Conservation (phyloP, 2,329 filamentous ascomycete species). For the Teratosphaeria pseudoeucalypti region DNA sequence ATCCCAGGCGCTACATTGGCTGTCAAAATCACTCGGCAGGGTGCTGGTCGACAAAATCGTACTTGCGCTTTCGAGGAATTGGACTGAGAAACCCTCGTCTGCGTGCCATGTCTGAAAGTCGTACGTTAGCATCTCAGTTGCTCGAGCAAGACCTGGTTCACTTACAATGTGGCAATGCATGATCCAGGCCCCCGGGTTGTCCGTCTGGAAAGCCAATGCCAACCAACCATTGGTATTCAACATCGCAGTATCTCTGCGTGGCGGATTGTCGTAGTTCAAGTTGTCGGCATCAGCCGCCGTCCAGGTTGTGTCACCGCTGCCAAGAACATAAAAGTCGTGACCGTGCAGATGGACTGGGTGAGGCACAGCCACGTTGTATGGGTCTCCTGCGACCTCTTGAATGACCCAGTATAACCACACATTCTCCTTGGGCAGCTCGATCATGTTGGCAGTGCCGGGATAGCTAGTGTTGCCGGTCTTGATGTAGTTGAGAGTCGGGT, state of each 20-base stretch:
- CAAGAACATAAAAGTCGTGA: slow-evolving; percentile 21
- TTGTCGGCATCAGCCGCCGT: slow-evolving; percentile 9
- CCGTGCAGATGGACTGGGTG: slow-evolving; percentile 26
- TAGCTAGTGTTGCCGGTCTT: slow-evolving; percentile 27
- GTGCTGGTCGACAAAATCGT: slow-evolving; percentile 16
- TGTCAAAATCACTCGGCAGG: slow-evolving; percentile 15
- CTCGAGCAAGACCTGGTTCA: not conserved
- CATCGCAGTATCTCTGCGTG: slow-evolving; percentile 31
- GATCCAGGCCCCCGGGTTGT: slow-evolving; percentile 35
- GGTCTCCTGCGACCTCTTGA: slow-evolving; percentile 18
- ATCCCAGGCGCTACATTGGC: slow-evolving; percentile 22
- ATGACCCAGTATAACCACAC: slow-evolving; percentile 28
- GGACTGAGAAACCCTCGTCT: slow-evolving; percentile 23
- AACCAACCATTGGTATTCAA: slow-evolving; percentile 29
- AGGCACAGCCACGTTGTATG: slow-evolving; percentile 20
- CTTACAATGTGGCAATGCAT: slow-evolving; percentile 32
- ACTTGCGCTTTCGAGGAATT: slow-evolving; percentile 22
- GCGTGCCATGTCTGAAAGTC: slow-evolving; percentile 20
- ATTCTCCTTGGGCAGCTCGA: slow-evolving; percentile 16
- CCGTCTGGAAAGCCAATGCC: slow-evolving; percentile 31
- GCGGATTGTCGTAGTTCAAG: slow-evolving; percentile 28
- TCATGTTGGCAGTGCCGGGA: slow-evolving; percentile 29
- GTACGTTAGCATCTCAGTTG: not conserved
- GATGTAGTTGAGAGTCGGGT: slow-evolving; percentile 36
- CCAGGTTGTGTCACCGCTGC: slow-evolving; percentile 17